Base-by-base conservation (phyloP, 1,284 basidiomycete species). In the Amylostereum areolatum region DNA sequence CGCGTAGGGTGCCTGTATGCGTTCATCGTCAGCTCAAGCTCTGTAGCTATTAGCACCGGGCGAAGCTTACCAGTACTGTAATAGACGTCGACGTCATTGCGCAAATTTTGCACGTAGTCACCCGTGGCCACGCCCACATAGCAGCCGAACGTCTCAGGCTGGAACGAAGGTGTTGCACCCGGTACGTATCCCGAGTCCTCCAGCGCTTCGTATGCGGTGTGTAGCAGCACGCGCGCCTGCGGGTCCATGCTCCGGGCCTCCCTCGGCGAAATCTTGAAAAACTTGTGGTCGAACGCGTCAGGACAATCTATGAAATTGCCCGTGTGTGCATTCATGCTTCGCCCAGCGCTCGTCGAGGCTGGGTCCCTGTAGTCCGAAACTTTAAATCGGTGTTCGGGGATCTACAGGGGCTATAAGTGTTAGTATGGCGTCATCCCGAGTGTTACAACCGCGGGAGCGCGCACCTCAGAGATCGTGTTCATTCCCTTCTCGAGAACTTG, bases 231-330 rank as follows among this genome's bases (percentile, higher is more conserved):
- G 3, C 85, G 75, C 56, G 86, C 84, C 56, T 88, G 85, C 4
- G 85, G 85, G 58, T 88, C 84, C 81, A 88, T 86, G 59, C 71
- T 77, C 49, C 68, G 76, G 5, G 85, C 84, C 62, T 88, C 85
- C 4, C 85, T 73, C 1, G 85, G 85, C 44, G 80, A 84, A 34
- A 87, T 75, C 51, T 77, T 76, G 71, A 89, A 88, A 61, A 87
- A 85, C 54, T 68, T 68, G 59, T 84, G 72, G 60, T 89, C 85
- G 57, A 89, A 89, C 42, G 71, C 69, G 53, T 77, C 78, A 24
- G 72, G 66, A 41, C 72, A 69, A 9, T 72, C 65, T 45, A 88
- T 62, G 59, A 88, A 89, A 60, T 86, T 85, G 27, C 83, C 85
- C 1, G 69, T 78, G 36, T 67, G 67, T 11, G 76, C 74, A 54